Percentiles rank a stretch among this genome's conserved stretches.
Evolutionary conservation across 257 asterid genomes (phyloP).

Genomic region (Solanum sitiens): DNA sequence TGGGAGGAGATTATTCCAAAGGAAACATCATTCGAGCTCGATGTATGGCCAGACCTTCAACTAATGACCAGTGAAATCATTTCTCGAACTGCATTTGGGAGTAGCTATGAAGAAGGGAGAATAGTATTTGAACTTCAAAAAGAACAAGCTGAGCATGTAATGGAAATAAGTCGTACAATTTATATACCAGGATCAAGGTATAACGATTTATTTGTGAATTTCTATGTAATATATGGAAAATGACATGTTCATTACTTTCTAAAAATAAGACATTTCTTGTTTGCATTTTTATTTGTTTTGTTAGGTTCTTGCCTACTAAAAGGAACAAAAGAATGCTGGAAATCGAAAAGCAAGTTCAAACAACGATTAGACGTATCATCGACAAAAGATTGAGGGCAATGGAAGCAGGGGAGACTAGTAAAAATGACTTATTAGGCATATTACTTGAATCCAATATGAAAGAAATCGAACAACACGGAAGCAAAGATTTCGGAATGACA

Average conservation of each 20-base stretch:
- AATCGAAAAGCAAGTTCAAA: slow-evolving; percentile 1
- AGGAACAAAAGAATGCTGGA: slow-evolving; percentile 12
- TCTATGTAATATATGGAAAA: too few relatives aligned
- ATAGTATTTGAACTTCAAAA: slow-evolving; percentile 27
- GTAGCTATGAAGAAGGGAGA: slow-evolving; percentile 39
- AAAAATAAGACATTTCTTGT: too few relatives aligned
- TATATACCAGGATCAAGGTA: slow-evolving; percentile 38
- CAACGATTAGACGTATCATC: slow-evolving; percentile 11
- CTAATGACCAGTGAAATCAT: slow-evolving; percentile 18
- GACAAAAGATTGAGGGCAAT: slow-evolving; percentile 19
- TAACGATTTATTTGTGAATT: neutral
- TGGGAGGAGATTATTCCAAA: slow-evolving; percentile 21
- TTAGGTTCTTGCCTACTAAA: slow-evolving; percentile 35
- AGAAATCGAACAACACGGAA: slow-evolving; percentile 1
- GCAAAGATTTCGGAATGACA: slow-evolving; percentile 4
- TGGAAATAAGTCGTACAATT: neutral
- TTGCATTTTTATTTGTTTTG: neutral
- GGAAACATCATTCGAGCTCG: slow-evolving; percentile 12
- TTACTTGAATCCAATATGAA: slow-evolving; percentile 6
- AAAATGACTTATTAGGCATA: slow-evolving; percentile 1
- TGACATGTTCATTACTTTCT: neutral
- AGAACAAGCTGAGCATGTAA: slow-evolving; percentile 21
- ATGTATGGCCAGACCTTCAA: slow-evolving; percentile 35
- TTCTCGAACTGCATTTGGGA: slow-evolving; percentile 43
- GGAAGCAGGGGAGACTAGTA: slow-evolving; percentile 2